These are phyloP conservation scores for Tillandsia fasciculata DNA, from an alignment of 176 grass and related monocot species.

Conservation along the genomic window DNA sequence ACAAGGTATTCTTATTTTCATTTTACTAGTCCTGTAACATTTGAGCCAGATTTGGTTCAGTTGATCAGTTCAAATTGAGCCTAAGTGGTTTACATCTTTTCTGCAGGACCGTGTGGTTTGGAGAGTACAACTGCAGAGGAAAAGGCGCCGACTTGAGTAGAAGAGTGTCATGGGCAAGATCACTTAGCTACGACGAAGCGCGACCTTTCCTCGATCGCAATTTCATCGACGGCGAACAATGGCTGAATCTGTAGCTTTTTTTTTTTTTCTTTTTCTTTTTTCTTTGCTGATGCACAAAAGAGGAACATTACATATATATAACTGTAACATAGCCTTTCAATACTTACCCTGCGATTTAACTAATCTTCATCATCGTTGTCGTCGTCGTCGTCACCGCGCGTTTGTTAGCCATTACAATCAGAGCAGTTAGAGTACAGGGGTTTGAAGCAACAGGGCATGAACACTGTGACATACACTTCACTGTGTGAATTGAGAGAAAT, in stretches of 20 bases:
- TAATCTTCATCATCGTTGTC: too few species aligned
- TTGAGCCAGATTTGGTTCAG: too few species aligned
- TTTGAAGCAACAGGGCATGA: conserved; percentile 15
- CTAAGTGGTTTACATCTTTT: neutral
- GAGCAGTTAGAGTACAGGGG: conserved; percentile 11
- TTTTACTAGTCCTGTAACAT: neutral
- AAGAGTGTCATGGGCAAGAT: conserved; percentile 63
- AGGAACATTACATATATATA: neutral
- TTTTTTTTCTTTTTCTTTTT: neutral
- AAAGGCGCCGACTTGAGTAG: conserved; percentile 45
- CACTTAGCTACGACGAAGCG: conserved; percentile 64
- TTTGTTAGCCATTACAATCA: conserved; percentile 24
- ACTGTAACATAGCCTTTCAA: conserved; percentile 13
- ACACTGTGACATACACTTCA: conserved; percentile 13
- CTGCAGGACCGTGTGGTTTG: conserved; percentile 62
- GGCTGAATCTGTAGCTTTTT: conserved; percentile 54
- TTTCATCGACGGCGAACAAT: conserved; percentile 72
- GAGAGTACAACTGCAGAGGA: conserved; percentile 67
- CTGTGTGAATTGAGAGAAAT: conserved; percentile 21
- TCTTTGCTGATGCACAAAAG: conserved; percentile 10
- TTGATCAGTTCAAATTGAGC: too few species aligned
- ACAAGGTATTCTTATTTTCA: conserved; percentile 36
- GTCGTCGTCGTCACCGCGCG: neutral
- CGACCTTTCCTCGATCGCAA: conserved; percentile 55
- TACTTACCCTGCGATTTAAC: conserved; percentile 1